Conservation (phyloP, 768 basidiomycete genomes). For the Hebeloma cylindrosporum region DNA sequence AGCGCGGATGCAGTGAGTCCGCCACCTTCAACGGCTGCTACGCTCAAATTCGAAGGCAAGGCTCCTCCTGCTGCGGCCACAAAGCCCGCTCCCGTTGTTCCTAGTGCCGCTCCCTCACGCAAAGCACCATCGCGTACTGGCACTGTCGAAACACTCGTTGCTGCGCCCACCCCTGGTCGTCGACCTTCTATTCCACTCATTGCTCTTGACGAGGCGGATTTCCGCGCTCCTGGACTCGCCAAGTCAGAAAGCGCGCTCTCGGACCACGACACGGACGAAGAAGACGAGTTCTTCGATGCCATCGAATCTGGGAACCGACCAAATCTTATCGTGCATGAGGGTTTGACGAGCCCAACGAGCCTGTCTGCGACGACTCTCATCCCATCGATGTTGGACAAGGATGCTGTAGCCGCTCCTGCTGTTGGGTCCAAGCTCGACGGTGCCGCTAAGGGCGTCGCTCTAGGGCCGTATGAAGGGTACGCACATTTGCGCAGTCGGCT, state of each 20-base stretch:
- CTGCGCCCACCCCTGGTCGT: not conserved
- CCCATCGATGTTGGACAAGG: not conserved
- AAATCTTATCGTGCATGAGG: conserved; percentile 68
- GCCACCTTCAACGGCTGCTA: conserved; percentile 13
- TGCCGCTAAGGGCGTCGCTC: conserved; percentile 16
- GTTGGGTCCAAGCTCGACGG: conserved; percentile 1
- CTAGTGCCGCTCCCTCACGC: not conserved
- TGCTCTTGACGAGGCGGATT: not conserved
- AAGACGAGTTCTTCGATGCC: conserved; percentile 98
- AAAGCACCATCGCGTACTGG: not conserved
- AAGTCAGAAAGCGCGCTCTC: conserved; percentile 14
- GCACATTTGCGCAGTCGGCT: conserved; percentile 56
- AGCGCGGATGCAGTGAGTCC: conserved; percentile 11
- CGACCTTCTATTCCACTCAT: too few species aligned
- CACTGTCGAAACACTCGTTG: not conserved
- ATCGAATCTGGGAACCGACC: conserved; percentile 83
- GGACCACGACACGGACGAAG: conserved; percentile 63
- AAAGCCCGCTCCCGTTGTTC: too few species aligned
- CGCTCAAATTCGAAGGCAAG: conserved; percentile 1
- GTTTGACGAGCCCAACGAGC: conserved; percentile 48
- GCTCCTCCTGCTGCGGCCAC: too few species aligned
- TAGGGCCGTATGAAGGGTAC: conserved; percentile 67
- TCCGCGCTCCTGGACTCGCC: not conserved
- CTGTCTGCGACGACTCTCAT: conserved; percentile 21
- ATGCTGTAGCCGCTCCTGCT: not conserved